These are phyloP conservation scores for Ustilago loliicola DNA, from an alignment of 1,284 basidiomycete species.

Conservation along the genomic window DNA sequence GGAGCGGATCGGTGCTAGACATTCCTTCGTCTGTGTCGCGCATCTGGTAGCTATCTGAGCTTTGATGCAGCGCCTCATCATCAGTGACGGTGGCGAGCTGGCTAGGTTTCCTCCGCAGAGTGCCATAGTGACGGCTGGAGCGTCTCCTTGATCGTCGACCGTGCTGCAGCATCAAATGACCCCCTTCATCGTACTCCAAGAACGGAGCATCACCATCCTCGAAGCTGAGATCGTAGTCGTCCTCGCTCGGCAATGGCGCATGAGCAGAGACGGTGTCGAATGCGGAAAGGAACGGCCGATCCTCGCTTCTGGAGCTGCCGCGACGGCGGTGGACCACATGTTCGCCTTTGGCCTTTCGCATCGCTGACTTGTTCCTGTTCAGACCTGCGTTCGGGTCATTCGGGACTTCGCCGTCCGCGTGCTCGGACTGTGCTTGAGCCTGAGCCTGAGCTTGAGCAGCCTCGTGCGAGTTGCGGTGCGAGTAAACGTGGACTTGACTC, in stretches of 20 bases:
- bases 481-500: slow-evolving; percentile 36
- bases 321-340: slow-evolving; percentile 36
- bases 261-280: slow-evolving; percentile 59
- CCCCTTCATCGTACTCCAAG: slow-evolving; percentile 36
- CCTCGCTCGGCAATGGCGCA: slow-evolving; percentile 58
- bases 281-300: slow-evolving; percentile 62
- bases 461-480: slow-evolving; percentile 28
- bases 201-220: slow-evolving; percentile 58
- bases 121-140: slow-evolving; percentile 31
- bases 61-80: slow-evolving; percentile 23
- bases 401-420: slow-evolving; percentile 33
- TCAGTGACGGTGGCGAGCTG: slow-evolving; percentile 41
- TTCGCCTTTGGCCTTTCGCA: slow-evolving; percentile 23
- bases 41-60: slow-evolving; percentile 15
- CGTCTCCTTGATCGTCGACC: slow-evolving; percentile 25
- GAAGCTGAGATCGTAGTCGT: slow-evolving; percentile 51
- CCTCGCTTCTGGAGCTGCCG: slow-evolving; percentile 46
- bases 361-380: slow-evolving; percentile 17
- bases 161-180: slow-evolving; percentile 14
- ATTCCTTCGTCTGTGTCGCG: slow-evolving; percentile 13
- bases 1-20: slow-evolving; percentile 22
- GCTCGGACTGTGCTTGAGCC: slow-evolving; percentile 13
- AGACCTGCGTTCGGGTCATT: slow-evolving; percentile 22
- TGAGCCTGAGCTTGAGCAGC: slow-evolving; percentile 15
- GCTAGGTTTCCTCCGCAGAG: slow-evolving; percentile 38